phyloP scores from a whole-genome alignment of 2,329 filamentous ascomycete species.

The Penicillium janthinellum region DNA sequence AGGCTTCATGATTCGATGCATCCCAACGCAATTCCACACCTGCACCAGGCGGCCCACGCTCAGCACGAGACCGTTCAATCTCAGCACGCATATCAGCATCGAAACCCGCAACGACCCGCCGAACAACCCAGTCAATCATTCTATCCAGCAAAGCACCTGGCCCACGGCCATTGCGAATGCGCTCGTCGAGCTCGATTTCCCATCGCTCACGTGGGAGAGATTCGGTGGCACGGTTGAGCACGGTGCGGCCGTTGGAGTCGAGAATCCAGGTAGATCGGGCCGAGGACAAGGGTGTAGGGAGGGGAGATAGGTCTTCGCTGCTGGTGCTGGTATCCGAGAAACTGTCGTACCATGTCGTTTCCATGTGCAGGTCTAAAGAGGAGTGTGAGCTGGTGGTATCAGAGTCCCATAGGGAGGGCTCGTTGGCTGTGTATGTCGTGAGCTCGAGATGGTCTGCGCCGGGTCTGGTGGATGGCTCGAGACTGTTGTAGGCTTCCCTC shows the following conservation, averaged over 20 bases:
- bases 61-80: not conserved
- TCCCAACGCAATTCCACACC: not conserved
- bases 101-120: not conserved
- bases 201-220: not conserved
- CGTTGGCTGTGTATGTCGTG: not conserved
- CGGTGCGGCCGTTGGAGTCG: not conserved
- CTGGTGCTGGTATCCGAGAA: not conserved
- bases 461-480: not conserved
- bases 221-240: not conserved
- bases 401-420: not conserved
- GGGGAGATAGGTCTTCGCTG: not conserved
- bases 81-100: not conserved
- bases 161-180: not conserved
- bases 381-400: not conserved
- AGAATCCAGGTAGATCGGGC: not conserved
- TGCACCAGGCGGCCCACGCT: not conserved
- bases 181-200: constrained; percentile 1
- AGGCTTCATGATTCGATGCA: not conserved
- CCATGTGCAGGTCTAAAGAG: not conserved
- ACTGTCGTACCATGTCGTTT: too few species aligned
- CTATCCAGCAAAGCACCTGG: constrained; percentile 1
- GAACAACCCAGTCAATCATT: constrained; percentile 1
- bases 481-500: not conserved
- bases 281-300: too few species aligned
- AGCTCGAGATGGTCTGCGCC: not conserved